These are phyloP conservation scores for Stachybotrys elegans DNA, from an alignment of 2,329 filamentous ascomycete species.

Conservation along the genomic window DNA sequence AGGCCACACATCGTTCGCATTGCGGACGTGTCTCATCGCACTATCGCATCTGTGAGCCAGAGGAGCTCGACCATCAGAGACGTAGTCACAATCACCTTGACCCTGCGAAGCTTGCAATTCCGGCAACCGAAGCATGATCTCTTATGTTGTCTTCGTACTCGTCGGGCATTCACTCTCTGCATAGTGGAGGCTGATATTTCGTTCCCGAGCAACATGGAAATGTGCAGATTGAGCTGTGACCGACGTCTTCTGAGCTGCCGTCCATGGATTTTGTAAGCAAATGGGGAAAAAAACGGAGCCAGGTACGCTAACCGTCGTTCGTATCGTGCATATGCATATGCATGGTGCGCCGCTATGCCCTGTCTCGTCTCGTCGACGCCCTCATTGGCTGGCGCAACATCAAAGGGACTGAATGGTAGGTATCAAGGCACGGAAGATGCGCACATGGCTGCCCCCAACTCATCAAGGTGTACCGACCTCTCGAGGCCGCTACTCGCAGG, in stretches of 20 bases:
- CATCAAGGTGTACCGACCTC: no score
- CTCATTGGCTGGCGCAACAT: background rate
- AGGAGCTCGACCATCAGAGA: background rate
- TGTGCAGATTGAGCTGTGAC: no score
- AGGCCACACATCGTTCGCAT: background rate
- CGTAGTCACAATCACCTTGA: constrained; percentile 31
- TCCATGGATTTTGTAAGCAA: no score
- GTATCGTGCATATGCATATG: background rate
- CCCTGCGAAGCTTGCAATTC: constrained; percentile 45
- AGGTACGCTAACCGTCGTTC: background rate
- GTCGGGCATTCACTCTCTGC: no score
- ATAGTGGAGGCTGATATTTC: no score
- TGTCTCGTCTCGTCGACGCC: background rate
- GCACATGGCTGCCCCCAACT: no score
- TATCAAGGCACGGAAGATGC: no score
- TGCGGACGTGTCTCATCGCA: background rate
- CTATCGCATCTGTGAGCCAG: background rate
- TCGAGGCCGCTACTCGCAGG: no score
- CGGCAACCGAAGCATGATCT: constrained; percentile 42
- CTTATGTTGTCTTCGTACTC: constrained; percentile 1
- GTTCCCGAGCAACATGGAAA: no score
- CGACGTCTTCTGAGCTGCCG: no score
- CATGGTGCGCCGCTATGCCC: background rate
- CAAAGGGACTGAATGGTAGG: no score
- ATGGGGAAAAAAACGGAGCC: no score